Evolutionary conservation across 257 asterid species (phyloP).

Genomic region (Nicotiana tomentosiformis): DNA sequence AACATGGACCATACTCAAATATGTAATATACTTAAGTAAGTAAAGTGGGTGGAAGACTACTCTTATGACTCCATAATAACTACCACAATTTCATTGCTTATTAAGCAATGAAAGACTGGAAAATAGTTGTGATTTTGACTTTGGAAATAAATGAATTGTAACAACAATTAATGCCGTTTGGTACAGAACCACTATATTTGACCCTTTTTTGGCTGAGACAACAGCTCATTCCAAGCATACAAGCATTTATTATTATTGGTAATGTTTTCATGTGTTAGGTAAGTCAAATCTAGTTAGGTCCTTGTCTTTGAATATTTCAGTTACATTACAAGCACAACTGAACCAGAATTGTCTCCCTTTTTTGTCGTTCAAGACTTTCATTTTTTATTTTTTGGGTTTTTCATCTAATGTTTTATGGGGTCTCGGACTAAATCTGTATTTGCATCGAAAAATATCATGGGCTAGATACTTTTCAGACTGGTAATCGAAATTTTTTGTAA

Average conservation of each 20-base stretch:
- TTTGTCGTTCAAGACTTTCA: neutral
- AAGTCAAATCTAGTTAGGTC: constrained; percentile 14
- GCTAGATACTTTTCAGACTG: too few species aligned
- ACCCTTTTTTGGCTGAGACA: neutral
- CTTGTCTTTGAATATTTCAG: constrained; percentile 18
- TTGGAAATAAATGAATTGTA: neutral
- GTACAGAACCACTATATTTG: neutral
- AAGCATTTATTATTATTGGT: neutral
- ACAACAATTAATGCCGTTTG: neutral
- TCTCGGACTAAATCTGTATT: too few species aligned
- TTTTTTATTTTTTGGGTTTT: too few species aligned
- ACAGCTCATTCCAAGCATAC: neutral
- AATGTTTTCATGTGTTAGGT: constrained; percentile 10
- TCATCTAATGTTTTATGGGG: too few species aligned
- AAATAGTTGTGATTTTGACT: neutral
- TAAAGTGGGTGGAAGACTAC: neutral
- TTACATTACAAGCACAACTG: constrained; percentile 10
- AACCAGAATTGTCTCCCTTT: neutral
- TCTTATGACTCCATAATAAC: neutral
- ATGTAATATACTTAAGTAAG: neutral
- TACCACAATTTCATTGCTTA: neutral
- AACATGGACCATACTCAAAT: neutral
- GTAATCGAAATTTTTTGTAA: too few species aligned
- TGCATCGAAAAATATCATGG: too few species aligned
- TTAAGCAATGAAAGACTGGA: neutral